Percentiles rank a stretch among this genome's conserved stretches.
These are phyloP conservation scores for Barnettozyma sp. DNA, from an alignment of 805 yeast species.

Conservation along the genomic window DNA sequence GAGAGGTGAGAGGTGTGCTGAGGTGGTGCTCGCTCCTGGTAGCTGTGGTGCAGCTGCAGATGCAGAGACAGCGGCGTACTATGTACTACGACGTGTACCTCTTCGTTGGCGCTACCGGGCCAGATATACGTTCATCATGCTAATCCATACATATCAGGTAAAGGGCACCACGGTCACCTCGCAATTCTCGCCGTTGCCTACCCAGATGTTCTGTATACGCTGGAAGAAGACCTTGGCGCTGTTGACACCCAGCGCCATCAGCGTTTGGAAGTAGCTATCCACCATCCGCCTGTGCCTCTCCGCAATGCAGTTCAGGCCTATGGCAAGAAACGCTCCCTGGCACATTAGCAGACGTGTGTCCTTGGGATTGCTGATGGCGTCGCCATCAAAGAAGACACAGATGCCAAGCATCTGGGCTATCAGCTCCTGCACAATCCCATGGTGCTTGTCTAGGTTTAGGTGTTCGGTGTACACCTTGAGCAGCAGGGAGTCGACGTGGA, in stretches of 20 bases:
- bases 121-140: too few species aligned
- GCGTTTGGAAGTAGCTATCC: conserved; percentile 12
- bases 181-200: conserved; percentile 11
- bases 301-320: conserved; percentile 17
- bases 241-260: conserved; percentile 16
- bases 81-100: too few species aligned
- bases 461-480: conserved; percentile 28
- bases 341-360: conserved; percentile 21
- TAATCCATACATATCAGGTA: too few species aligned
- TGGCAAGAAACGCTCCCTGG: conserved; percentile 20
- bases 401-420: conserved; percentile 15
- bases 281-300: conserved; percentile 11
- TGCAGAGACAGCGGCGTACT: too few species aligned
- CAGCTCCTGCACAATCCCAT: conserved; percentile 14
- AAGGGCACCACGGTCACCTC: conserved; percentile 17
- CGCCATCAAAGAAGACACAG: conserved; percentile 16
- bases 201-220: conserved; percentile 18
- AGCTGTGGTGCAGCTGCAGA: too few species aligned
- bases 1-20: too few species aligned
- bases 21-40: too few species aligned
- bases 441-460: conserved; percentile 28
- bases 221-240: conserved; percentile 18
- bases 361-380: conserved; percentile 5
- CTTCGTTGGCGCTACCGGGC: too few species aligned
- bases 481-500: conserved; percentile 31